These are phyloP conservation scores for Mucor saturninus DNA, from an alignment of 371 early-diverging fungal genomes.

Conservation along the genomic window DNA sequence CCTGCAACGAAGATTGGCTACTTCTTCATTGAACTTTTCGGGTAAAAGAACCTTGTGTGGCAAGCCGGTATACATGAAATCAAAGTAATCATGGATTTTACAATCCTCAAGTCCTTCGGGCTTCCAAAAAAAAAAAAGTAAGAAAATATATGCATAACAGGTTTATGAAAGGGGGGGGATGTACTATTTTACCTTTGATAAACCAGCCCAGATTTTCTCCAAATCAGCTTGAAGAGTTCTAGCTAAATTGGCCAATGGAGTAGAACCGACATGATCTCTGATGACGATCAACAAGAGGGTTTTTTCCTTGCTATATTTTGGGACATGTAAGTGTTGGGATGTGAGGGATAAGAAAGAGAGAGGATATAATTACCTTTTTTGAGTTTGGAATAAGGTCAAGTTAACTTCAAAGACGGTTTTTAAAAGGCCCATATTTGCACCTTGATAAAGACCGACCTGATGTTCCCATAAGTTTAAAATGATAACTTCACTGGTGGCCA, in stretches of 20 bases:
- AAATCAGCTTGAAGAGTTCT: constrained; percentile 84
- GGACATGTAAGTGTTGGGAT: no score
- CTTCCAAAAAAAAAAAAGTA: constrained; percentile 31
- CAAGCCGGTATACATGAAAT: constrained; percentile 88
- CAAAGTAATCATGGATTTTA: constrained; percentile 89
- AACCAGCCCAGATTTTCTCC: constrained; percentile 87
- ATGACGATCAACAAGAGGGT: constrained; percentile 95
- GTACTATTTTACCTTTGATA: constrained; percentile 70
- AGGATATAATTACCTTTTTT: constrained; percentile 50
- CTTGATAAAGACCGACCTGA: constrained; percentile 97
- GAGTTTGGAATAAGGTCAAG: constrained; percentile 90
- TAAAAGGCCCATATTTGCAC: constrained; percentile 98
- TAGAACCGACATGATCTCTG: constrained; percentile 91
- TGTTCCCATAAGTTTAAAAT: constrained; percentile 98
- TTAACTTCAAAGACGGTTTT: constrained; percentile 99
- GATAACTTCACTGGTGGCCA: constrained; percentile 95
- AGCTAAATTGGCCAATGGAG: constrained; percentile 83
- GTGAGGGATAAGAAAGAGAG: background rate
- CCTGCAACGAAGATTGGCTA: constrained; percentile 71
- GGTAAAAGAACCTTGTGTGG: constrained; percentile 92
- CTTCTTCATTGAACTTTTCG: constrained; percentile 81
- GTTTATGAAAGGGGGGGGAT: background rate
- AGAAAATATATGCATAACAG: background rate
- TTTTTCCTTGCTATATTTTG: constrained; percentile 65
- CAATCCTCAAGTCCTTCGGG: constrained; percentile 84